Base-by-base conservation (phyloP, 2,329 filamentous ascomycete species). In the Claviceps sp. region DNA sequence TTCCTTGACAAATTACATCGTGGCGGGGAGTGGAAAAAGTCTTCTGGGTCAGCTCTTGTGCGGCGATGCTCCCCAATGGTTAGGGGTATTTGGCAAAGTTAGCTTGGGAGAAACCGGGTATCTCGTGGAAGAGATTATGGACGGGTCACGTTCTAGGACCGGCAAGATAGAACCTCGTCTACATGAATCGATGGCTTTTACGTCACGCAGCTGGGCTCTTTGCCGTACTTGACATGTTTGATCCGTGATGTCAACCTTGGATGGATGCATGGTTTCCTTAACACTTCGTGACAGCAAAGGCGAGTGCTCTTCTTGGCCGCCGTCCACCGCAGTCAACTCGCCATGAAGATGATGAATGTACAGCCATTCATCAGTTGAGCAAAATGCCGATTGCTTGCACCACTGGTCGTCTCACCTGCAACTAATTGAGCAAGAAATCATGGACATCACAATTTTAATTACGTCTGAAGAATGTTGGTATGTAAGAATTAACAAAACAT, bases 31-130 rank as follows among this genome's bases (percentile, higher is more conserved):
- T 34, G 3, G 30, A 62, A 59, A 63, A 65, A 62, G 58, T 56
- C 61, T 58, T 57, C 4, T 44, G 42, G 61, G 57, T 59, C 59
- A 57, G 61, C 58, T 61, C 61, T 44, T 24, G 60, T 61, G 62
- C 58, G 59, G 57, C 60, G 58, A 58, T 60, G 62, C 60, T 64
- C 58, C 54, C 5, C 19, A 60, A 62, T 58, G 62, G 61, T 57
- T 56, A 19, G 16, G 24, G 22, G 4, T 24, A 11, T 38, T 26
- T 39, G 17, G 17, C 11, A 26, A 44, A 3, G 42, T 53, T 51
- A 58, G 61, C 63, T 58, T 64, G 60, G 56, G 58, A 59, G 63
- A 61, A 63, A 63, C 59, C 10, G 14, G 58, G 58, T 53, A 58
- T 58, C 57, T 61, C 60, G 61, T 61, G 61, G 61, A 58, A 62